Evolutionary conservation across 148 eudicot species (phyloP).

Genomic region (Agrostemma githago): DNA sequence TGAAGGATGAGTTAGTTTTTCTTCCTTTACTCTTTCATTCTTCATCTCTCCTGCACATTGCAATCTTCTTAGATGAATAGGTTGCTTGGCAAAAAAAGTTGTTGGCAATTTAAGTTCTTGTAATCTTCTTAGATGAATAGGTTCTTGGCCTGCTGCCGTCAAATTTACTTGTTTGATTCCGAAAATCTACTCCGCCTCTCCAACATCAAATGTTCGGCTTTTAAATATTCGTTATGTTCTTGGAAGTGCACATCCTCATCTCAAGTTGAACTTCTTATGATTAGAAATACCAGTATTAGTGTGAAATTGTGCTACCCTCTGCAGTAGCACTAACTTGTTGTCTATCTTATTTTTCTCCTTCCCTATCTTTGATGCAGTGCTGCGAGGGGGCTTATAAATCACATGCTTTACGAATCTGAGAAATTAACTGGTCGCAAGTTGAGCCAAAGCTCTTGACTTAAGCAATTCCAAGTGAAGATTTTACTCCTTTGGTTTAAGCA

Average conservation of each 20-base stretch:
- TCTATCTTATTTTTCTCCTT: neutral
- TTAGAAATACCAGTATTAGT: neutral
- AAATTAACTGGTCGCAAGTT: slow-evolving; percentile 37
- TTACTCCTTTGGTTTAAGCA: slow-evolving; percentile 2
- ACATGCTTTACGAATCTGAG: slow-evolving; percentile 38
- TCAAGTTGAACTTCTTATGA: neutral
- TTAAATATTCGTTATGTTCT: neutral
- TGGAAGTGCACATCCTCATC: neutral
- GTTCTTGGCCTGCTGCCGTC: neutral
- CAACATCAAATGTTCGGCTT: neutral
- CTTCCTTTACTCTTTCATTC: neutral
- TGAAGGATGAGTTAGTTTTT: slow-evolving; percentile 69
- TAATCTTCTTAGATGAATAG: neutral
- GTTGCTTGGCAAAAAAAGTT: neutral
- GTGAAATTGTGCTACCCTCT: neutral
- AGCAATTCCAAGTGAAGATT: slow-evolving; percentile 14
- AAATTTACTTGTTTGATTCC: neutral
- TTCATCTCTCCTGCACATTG: neutral
- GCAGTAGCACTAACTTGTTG: neutral
- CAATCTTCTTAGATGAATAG: neutral
- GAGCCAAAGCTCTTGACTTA: slow-evolving; percentile 20
- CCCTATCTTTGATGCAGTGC: slow-evolving; percentile 32
- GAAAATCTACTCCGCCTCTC: neutral
- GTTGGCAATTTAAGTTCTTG: neutral
- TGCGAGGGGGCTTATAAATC: slow-evolving; percentile 44